Percentiles rank a stretch among this genome's conserved stretches.
Conservation (phyloP, 768 basidiomycete genomes). For the Agaricus subrufescens region DNA sequence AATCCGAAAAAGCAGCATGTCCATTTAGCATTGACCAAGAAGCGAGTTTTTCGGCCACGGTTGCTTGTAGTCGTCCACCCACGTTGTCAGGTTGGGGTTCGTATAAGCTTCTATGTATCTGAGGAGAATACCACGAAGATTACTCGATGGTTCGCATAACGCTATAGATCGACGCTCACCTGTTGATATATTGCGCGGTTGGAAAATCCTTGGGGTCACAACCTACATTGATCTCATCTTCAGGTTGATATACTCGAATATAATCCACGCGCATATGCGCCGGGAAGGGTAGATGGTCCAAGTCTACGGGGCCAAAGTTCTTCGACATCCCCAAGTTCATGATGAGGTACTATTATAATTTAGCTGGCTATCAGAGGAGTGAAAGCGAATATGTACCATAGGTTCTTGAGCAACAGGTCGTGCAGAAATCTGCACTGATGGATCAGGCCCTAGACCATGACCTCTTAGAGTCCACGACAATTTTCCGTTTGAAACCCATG, state of each 20-base stretch:
- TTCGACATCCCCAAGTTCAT: constrained; percentile 79
- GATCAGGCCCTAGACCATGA: constrained; percentile 62
- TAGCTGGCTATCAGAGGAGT: constrained; percentile 3
- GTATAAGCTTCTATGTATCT: constrained; percentile 66
- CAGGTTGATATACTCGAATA: constrained; percentile 69
- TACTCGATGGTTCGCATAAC: neutral
- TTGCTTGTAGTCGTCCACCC: constrained; percentile 47
- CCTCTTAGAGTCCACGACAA: constrained; percentile 72
- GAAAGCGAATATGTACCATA: constrained; percentile 49
- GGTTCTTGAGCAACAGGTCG: constrained; percentile 80
- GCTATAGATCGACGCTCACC: constrained; percentile 30
- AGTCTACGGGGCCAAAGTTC: constrained; percentile 73
- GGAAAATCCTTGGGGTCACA: constrained; percentile 67
- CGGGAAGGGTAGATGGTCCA: constrained; percentile 68
- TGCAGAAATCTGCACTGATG: constrained; percentile 51
- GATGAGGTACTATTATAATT: constrained; percentile 61
- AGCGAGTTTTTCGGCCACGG: constrained; percentile 58
- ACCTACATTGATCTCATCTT: constrained; percentile 59
- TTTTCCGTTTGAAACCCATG: constrained; percentile 73
- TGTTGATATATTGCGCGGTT: constrained; percentile 67
- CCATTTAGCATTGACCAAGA: constrained; percentile 27
- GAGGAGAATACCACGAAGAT: neutral
- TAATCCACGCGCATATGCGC: constrained; percentile 41
- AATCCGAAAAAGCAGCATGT: neutral
- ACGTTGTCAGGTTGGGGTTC: constrained; percentile 58